These are phyloP conservation scores for Euphorbia lathyris DNA, from an alignment of 345 rosid genomes.

Conservation along the genomic window DNA sequence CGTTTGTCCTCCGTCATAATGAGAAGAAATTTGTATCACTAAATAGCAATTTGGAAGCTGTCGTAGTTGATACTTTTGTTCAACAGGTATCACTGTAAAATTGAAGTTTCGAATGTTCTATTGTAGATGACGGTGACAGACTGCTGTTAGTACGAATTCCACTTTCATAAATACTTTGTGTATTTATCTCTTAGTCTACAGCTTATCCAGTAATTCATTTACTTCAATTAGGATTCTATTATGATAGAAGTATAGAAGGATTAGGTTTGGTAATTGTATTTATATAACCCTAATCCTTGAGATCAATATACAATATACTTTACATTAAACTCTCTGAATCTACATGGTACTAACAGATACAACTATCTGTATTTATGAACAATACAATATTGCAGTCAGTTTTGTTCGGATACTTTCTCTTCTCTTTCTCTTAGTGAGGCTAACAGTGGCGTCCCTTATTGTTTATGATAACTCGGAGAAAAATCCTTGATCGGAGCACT, in stretches of 20 bases:
- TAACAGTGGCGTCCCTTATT: conserved; percentile 60
- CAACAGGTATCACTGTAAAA: conserved; percentile 49
- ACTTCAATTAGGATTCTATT: too few species aligned
- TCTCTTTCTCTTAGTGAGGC: conserved; percentile 61
- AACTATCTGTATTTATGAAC: too few species aligned
- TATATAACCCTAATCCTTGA: too few species aligned
- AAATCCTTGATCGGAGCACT: too few species aligned
- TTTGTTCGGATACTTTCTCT: conserved; percentile 82
- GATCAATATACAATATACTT: too few species aligned
- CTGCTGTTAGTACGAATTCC: background rate
- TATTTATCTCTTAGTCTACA: too few species aligned
- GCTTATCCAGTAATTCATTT: too few species aligned
- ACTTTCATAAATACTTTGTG: background rate
- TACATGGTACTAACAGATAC: too few species aligned
- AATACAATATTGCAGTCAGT: conserved; percentile 71
- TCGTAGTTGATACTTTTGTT: conserved; percentile 55
- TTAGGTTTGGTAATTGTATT: too few species aligned
- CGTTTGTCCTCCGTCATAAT: too few species aligned
- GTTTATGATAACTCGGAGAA: too few species aligned
- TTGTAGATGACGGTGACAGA: background rate
- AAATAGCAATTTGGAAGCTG: conserved; percentile 75
- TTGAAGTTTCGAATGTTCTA: background rate
- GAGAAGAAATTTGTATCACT: conserved; percentile 80
- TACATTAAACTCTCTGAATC: conserved; percentile 50
- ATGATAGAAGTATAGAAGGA: too few species aligned